Conservation (phyloP, 1,284 basidiomycete genomes). For the Cutaneotrichosporon spelunceum region DNA sequence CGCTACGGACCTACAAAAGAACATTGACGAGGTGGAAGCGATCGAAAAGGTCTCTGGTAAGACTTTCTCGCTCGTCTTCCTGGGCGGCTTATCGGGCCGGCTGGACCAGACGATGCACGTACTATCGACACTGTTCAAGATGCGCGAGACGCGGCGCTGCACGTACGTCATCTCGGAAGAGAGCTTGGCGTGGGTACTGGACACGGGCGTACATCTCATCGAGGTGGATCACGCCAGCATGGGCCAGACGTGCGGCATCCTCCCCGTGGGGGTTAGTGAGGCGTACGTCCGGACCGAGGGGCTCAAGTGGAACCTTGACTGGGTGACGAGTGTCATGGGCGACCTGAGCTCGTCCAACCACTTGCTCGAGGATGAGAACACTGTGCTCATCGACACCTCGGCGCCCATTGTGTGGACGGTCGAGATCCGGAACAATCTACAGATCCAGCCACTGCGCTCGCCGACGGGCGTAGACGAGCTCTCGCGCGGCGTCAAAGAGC, state of each 20-base stretch:
- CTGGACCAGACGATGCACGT: constrained; percentile 93
- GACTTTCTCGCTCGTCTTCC: constrained; percentile 68
- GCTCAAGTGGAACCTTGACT: constrained; percentile 80
- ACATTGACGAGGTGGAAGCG: constrained; percentile 61
- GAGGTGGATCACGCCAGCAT: constrained; percentile 67
- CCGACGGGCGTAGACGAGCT: constrained; percentile 24
- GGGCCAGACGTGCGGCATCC: constrained; percentile 85
- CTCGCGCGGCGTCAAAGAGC: constrained; percentile 21
- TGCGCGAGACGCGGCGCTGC: constrained; percentile 61
- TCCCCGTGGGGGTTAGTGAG: constrained; percentile 78
- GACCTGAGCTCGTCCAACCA: constrained; percentile 90
- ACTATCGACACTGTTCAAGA: constrained; percentile 77
- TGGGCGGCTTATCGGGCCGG: constrained; percentile 85
- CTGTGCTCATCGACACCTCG: constrained; percentile 64
- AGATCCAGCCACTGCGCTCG: constrained; percentile 30
- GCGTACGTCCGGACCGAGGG: constrained; percentile 77
- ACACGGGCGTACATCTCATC: constrained; percentile 76
- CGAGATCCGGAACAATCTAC: constrained; percentile 52
- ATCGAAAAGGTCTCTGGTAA: constrained; percentile 55
- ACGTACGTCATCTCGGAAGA: constrained; percentile 81
- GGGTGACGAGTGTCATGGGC: constrained; percentile 71
- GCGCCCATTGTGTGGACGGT: constrained; percentile 85
- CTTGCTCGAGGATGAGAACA: constrained; percentile 60
- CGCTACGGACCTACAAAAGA: constrained; percentile 94
- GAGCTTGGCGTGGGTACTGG: constrained; percentile 82